A percentile compares a stretch with the other conserved stretches of the same genome.
Evolutionary conservation across 257 asterid species (phyloP).

Genomic region (Penstemon barbatus): DNA sequence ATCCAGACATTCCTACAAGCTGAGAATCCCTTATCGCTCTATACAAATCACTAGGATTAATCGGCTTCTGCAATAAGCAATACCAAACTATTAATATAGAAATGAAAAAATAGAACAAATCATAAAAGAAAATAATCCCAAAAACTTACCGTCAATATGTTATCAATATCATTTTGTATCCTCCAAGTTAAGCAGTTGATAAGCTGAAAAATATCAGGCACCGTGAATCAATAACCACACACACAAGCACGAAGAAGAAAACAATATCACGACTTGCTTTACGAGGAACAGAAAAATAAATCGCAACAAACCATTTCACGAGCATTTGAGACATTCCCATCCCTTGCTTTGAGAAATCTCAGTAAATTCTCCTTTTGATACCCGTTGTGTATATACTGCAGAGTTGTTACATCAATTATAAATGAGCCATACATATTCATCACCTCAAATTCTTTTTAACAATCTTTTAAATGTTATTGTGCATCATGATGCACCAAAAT

Average conservation of each 20-base stretch:
- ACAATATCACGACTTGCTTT: not conserved
- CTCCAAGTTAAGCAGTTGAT: slow-evolving; percentile 80
- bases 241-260: not conserved
- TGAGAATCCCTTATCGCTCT: slow-evolving; percentile 75
- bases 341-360: slow-evolving; percentile 94
- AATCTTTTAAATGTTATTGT: not conserved
- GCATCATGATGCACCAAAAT: not conserved
- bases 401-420: not conserved
- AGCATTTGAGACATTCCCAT: slow-evolving; percentile 64
- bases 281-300: not conserved
- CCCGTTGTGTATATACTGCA: slow-evolving; percentile 78
- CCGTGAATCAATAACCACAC: slow-evolving; percentile 21
- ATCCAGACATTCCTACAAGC: slow-evolving; percentile 85
- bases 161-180: slow-evolving; percentile 72
- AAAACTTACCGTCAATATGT: slow-evolving; percentile 66
- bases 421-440: not conserved
- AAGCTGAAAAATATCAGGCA: slow-evolving; percentile 50
- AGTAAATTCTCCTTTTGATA: slow-evolving; percentile 51
- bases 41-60: slow-evolving; percentile 53
- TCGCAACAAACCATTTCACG: slow-evolving; percentile 61
- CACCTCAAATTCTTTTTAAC: too few species aligned
- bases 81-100: not conserved
- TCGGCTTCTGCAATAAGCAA: slow-evolving; percentile 76
- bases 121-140: slow-evolving; percentile 1
- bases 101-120: not conserved